These are phyloP conservation scores for Globisporangium camurandrum DNA, from an alignment of 352 stramenopile species.

Conservation along the genomic window DNA sequence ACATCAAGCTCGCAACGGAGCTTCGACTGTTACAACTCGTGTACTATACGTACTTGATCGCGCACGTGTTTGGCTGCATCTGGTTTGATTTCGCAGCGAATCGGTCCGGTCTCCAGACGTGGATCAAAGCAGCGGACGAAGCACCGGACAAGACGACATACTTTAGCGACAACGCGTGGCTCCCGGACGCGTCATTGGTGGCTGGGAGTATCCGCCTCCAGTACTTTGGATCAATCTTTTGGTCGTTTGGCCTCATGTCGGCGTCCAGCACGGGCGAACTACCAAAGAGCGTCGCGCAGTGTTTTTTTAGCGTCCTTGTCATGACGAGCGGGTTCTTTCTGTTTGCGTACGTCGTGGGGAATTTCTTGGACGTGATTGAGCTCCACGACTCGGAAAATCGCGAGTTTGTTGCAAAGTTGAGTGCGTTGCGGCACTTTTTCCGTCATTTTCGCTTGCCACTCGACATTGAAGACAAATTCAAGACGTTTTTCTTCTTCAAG, in stretches of 20 bases:
- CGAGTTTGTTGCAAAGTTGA: slow-evolving; percentile 50
- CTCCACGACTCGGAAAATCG: slow-evolving; percentile 50
- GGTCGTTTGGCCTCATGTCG: slow-evolving; percentile 49
- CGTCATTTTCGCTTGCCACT: slow-evolving; percentile 39
- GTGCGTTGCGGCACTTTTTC: slow-evolving; percentile 39
- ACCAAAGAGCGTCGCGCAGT: slow-evolving; percentile 37
- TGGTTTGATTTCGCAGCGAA: slow-evolving; percentile 58
- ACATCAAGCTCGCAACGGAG: slow-evolving; percentile 43
- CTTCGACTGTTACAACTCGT: slow-evolving; percentile 45
- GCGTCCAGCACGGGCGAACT: slow-evolving; percentile 45
- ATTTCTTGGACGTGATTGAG: slow-evolving; percentile 51
- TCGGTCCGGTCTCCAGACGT: slow-evolving; percentile 27
- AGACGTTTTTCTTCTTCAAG: slow-evolving; percentile 63
- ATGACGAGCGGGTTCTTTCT: slow-evolving; percentile 60
- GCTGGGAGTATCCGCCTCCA: slow-evolving; percentile 20
- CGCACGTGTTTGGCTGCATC: slow-evolving; percentile 45
- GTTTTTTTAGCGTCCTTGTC: slow-evolving; percentile 43
- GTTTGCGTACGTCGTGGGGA: slow-evolving; percentile 52
- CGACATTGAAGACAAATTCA: slow-evolving; percentile 43
- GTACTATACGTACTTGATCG: slow-evolving; percentile 45
- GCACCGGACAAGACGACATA: not conserved
- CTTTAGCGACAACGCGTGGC: slow-evolving; percentile 29
- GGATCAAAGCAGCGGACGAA: not conserved
- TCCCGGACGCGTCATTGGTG: slow-evolving; percentile 17
- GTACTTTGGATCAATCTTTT: slow-evolving; percentile 44